phyloP scores from a whole-genome alignment of 768 basidiomycete species.

The Hydnum rufescens region DNA sequence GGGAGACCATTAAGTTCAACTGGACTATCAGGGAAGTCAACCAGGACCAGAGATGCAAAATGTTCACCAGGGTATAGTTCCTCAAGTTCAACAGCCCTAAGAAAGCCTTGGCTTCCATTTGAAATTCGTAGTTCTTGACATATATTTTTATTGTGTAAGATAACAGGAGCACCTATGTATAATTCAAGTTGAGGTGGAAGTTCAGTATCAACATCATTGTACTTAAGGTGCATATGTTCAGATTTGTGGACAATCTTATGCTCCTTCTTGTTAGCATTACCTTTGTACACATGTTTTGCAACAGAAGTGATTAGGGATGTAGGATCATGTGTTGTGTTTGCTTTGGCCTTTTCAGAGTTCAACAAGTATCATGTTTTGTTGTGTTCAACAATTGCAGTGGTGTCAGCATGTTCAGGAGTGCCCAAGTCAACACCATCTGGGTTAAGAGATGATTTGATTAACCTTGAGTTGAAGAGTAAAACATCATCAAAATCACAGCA shows the following conservation, averaged over 20 bases:
- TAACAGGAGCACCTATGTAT: slow-evolving; percentile 23
- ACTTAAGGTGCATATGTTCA: neutral
- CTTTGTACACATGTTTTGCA: slow-evolving; percentile 13
- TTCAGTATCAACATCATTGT: neutral
- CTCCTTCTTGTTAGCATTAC: neutral
- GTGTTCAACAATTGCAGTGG: neutral
- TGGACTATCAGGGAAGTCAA: slow-evolving; percentile 12
- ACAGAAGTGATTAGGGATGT: slow-evolving; percentile 18
- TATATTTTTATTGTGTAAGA: no score
- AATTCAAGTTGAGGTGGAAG: slow-evolving; percentile 19
- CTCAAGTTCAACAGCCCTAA: no score
- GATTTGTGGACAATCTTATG: neutral
- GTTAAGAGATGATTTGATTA: neutral
- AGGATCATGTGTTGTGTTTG: slow-evolving; percentile 14
- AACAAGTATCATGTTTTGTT: neutral
- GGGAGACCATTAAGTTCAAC: no score
- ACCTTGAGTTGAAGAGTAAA: neutral
- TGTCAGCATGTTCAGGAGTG: neutral
- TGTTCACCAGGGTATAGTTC: neutral
- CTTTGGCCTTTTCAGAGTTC: slow-evolving; percentile 1
- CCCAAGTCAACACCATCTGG: neutral
- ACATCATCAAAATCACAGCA: neutral
- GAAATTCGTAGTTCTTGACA: slow-evolving; percentile 16
- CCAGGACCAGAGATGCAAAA: slow-evolving; percentile 7
- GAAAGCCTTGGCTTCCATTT: slow-evolving; percentile 18